Conservation (phyloP, 2,329 filamentous ascomycete genomes). For the Sporothrix humicola region DNA sequence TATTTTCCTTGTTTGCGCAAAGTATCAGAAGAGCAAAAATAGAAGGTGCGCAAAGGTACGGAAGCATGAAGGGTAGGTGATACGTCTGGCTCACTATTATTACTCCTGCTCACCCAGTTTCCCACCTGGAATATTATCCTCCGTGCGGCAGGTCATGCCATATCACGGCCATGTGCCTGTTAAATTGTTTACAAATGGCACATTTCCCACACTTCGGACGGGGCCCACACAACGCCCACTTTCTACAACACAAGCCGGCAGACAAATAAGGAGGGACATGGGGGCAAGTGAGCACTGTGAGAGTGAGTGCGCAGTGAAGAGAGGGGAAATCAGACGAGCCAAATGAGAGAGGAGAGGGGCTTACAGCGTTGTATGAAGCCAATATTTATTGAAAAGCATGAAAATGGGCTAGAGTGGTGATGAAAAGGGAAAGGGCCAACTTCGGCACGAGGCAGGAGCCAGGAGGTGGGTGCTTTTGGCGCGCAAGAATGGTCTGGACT, state of each 20-base stretch:
- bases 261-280: conserved; percentile 13
- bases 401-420: conserved; percentile 6
- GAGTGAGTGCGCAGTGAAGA: neutral
- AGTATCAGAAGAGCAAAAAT: neutral
- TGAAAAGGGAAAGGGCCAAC: conserved; percentile 26
- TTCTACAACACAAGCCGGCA: conserved; percentile 26
- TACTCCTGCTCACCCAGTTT: too few relatives aligned
- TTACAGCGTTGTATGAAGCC: conserved; percentile 3
- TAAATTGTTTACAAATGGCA: conserved; percentile 18
- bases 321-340: neutral
- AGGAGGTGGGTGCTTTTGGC: conserved; percentile 22
- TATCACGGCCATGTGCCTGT: neutral
- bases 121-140: neutral
- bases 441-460: conserved; percentile 20
- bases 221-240: conserved; percentile 20
- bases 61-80: too few relatives aligned
- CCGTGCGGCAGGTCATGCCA: neutral
- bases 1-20: conserved; percentile 7
- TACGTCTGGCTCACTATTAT: too few relatives aligned
- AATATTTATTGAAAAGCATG: conserved; percentile 15
- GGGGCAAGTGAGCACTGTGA: neutral
- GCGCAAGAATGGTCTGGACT: conserved; percentile 22
- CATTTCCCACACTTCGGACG: conserved; percentile 1
- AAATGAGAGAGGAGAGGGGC: neutral
- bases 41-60: neutral